These are phyloP conservation scores for Chionographis japonica DNA, from an alignment of 106 monocot genomes.

Conservation along the genomic window DNA sequence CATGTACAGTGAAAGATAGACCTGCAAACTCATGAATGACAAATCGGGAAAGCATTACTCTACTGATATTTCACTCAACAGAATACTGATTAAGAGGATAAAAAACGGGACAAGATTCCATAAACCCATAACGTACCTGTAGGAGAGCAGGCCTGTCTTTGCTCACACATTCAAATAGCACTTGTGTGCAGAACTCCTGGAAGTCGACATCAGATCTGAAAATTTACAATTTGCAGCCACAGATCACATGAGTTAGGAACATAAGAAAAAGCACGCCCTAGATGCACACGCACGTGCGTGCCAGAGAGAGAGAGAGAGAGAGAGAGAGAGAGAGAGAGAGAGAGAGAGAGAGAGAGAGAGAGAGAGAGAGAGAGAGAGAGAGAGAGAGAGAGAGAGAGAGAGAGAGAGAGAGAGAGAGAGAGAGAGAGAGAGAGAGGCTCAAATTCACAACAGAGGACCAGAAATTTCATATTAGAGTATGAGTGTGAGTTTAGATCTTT, in stretches of 20 bases:
- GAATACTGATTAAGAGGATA: neutral
- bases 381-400: too few relatives aligned
- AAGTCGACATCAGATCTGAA: slow-evolving; percentile 72
- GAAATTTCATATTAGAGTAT: too few relatives aligned
- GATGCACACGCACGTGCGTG: neutral
- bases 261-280: neutral
- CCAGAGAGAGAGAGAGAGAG: too few relatives aligned
- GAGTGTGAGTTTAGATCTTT: too few relatives aligned
- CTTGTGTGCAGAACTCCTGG: slow-evolving; percentile 89
- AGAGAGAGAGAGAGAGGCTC: too few relatives aligned
- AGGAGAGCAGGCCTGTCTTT: slow-evolving; percentile 83
- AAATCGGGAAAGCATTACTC: neutral
- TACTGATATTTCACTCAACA: too few relatives aligned
- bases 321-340: too few relatives aligned
- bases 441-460: too few relatives aligned
- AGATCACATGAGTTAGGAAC: neutral
- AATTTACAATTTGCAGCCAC: slow-evolving; percentile 3
- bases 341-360: too few relatives aligned
- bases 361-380: too few relatives aligned
- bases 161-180: slow-evolving; percentile 95
- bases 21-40: slow-evolving; percentile 27
- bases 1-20: slow-evolving; percentile 80
- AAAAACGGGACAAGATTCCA: neutral
- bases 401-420: too few relatives aligned
- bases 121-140: slow-evolving; percentile 41